Evolutionary conservation across 2,329 filamentous ascomycete species (phyloP).

Genomic region (Teratosphaeria pseudoeucalypti): DNA sequence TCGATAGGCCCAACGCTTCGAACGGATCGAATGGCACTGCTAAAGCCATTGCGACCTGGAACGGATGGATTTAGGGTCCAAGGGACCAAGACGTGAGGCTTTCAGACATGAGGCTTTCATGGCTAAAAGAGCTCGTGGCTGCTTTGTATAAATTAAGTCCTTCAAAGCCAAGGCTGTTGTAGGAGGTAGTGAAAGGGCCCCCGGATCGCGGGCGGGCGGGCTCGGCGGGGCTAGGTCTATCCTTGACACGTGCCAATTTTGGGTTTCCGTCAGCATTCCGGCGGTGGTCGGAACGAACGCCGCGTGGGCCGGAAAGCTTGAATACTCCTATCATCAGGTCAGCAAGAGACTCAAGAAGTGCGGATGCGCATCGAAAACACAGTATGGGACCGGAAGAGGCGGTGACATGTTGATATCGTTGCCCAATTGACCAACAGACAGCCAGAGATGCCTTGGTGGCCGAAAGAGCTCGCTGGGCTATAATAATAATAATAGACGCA

Average conservation of each 20-base stretch:
- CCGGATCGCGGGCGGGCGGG: neutral
- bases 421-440: neutral
- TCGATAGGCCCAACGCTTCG: conserved; percentile 61
- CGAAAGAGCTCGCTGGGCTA: neutral
- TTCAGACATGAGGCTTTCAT: conserved; percentile 1
- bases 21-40: conserved; percentile 57
- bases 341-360: too few species aligned
- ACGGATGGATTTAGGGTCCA: neutral
- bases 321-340: too few species aligned
- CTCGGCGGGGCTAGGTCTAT: neutral
- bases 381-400: too few species aligned
- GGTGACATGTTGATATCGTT: too few species aligned
- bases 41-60: conserved; percentile 4
- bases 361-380: too few species aligned
- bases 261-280: neutral
- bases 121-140: neutral
- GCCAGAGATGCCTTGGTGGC: neutral
- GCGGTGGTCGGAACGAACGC: neutral
- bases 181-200: neutral
- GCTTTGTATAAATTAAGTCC: neutral
- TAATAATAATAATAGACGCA: neutral
- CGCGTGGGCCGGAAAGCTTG: too few species aligned
- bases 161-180: conserved; percentile 3
- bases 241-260: neutral
- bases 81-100: conserved; percentile 1